Conservation (phyloP, 805 yeast species). For the Clavispora vitiphila region DNA sequence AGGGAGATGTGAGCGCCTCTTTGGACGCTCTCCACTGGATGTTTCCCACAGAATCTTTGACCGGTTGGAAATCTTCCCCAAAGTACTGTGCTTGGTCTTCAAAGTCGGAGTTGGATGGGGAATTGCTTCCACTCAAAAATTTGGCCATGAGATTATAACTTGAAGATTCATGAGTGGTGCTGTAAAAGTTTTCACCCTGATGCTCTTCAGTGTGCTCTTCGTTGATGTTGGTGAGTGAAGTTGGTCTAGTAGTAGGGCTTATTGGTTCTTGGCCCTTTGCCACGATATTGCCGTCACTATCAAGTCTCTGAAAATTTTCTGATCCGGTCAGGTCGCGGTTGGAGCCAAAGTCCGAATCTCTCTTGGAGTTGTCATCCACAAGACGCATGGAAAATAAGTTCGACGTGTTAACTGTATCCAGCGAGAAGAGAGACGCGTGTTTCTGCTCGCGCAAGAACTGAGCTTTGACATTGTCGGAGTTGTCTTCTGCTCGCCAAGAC, state of each 20-base stretch:
- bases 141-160: slow-evolving; percentile 13
- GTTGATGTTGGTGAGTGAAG: slow-evolving; percentile 10
- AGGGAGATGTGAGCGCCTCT: slow-evolving; percentile 8
- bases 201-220: slow-evolving; percentile 11
- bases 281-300: slow-evolving; percentile 41
- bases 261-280: slow-evolving; percentile 9
- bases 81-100: not conserved
- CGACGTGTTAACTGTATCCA: slow-evolving; percentile 82
- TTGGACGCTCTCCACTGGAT: slow-evolving; percentile 20
- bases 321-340: slow-evolving; percentile 24
- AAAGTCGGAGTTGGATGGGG: not conserved
- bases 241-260: slow-evolving; percentile 11
- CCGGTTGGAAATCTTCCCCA: slow-evolving; percentile 28
- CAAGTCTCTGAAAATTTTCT: slow-evolving; percentile 39
- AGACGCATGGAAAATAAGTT: slow-evolving; percentile 75
- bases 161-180: slow-evolving; percentile 11
- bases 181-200: slow-evolving; percentile 6
- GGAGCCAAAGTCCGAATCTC: slow-evolving; percentile 28
- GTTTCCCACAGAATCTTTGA: slow-evolving; percentile 24
- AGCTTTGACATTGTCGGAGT: slow-evolving; percentile 23
- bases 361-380: slow-evolving; percentile 49
- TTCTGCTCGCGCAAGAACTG: slow-evolving; percentile 10
- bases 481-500: slow-evolving; percentile 40
- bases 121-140: slow-evolving; percentile 5
- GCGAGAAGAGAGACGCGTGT: slow-evolving; percentile 52